Evolutionary conservation across 148 eudicot genomes (phyloP).

Genomic region (Silene conica): DNA sequence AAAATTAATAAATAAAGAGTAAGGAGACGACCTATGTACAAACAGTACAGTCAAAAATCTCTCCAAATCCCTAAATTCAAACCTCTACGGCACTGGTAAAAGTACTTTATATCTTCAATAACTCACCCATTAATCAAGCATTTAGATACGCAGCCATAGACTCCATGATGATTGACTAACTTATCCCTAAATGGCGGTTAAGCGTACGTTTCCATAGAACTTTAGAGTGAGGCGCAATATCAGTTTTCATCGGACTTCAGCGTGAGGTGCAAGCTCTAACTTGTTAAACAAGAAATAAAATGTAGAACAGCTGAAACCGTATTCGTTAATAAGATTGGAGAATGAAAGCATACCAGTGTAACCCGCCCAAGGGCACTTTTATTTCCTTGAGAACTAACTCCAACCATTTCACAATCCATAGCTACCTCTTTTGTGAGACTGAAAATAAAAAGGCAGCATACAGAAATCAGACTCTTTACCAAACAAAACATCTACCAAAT

Average conservation of each 20-base stretch:
- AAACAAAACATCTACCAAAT: background rate
- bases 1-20: background rate
- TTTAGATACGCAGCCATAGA: background rate
- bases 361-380: conserved; percentile 97
- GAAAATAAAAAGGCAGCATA: conserved; percentile 16
- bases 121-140: background rate
- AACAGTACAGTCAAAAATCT: background rate
- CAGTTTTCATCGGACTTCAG: background rate
- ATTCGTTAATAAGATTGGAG: background rate
- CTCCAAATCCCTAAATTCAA: background rate
- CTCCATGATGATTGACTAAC: background rate
- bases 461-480: background rate
- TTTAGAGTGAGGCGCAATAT: background rate
- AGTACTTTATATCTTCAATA: background rate
- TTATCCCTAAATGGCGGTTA: background rate
- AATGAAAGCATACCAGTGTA: conserved; percentile 59
- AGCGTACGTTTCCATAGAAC: background rate
- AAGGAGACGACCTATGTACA: background rate
- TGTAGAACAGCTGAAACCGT: background rate
- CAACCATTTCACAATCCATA: conserved; percentile 99
- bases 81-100: background rate
- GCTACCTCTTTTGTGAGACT: conserved; percentile 72
- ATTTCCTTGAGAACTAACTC: conserved; percentile 73
- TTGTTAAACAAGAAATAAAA: background rate
- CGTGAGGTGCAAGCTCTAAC: background rate